phyloP scores from a whole-genome alignment of 1,284 basidiomycete genomes.

The Cutaneotrichosporon curvatum region DNA sequence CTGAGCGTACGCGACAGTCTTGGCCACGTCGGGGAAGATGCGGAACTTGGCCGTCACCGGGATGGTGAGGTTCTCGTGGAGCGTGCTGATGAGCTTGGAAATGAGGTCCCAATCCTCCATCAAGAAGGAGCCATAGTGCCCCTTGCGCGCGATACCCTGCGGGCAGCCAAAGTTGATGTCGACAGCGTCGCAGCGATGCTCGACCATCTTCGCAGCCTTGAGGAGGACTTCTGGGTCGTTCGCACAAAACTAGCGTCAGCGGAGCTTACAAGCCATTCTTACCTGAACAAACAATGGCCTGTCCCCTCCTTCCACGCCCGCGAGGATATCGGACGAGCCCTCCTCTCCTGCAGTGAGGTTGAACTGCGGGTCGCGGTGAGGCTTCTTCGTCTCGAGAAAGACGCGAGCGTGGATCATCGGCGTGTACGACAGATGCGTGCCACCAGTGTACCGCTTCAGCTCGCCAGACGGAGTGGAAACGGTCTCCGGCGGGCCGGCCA shows the following conservation, averaged over 20 bases:
- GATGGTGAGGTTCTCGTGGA: conserved; percentile 74
- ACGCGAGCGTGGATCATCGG: conserved; percentile 98
- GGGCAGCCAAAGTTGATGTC: conserved; percentile 96
- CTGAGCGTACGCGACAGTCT: conserved; percentile 84
- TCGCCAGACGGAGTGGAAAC: conserved; percentile 11
- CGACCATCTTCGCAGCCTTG: conserved; percentile 63
- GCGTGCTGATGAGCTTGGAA: conserved; percentile 66
- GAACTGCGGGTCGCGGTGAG: conserved; percentile 53
- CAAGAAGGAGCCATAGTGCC: conserved; percentile 82
- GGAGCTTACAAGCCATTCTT: conserved; percentile 6
- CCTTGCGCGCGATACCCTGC: conserved; percentile 84
- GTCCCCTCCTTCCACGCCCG: conserved; percentile 51
- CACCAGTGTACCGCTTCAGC: conserved; percentile 30
- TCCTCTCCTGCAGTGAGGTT: conserved; percentile 54
- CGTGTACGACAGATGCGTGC: conserved; percentile 71
- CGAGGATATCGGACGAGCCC: conserved; percentile 35
- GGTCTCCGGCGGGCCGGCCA: conserved; percentile 23
- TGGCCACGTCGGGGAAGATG: conserved; percentile 75
- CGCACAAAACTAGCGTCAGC: conserved; percentile 62
- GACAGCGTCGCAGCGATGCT: conserved; percentile 76
- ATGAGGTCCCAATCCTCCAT: conserved; percentile 93
- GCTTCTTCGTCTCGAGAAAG: conserved; percentile 53
- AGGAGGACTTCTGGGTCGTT: conserved; percentile 78
- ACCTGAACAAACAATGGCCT: conserved; percentile 80
- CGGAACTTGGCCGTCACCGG: conserved; percentile 97